Evolutionary conservation across 805 yeast genomes (phyloP), one percentile per base, ranked within the genome.

Genomic region (Nakazawaea laoshanensis): DNA sequence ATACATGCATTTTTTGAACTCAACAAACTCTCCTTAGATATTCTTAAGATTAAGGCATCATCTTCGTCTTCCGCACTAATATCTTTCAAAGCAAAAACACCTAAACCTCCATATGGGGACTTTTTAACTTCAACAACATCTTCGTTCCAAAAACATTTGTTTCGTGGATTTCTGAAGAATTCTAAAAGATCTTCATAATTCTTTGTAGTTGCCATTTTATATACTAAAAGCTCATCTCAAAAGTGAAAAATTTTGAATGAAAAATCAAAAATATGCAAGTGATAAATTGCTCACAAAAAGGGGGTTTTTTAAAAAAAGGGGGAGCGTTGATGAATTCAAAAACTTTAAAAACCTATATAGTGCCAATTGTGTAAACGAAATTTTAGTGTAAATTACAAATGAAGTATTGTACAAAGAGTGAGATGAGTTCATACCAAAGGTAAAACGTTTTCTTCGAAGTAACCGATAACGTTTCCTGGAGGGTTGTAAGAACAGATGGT

Each of bases 401-500:
- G n/a, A n/a, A n/a, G n/a, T n/a, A n/a, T n/a, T n/a, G n/a, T n/a
- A n/a, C n/a, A n/a, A n/a, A n/a, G n/a, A n/a, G n/a, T n/a, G n/a
- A n/a, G n/a, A n/a, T n/a, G n/a, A n/a, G n/a, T 23, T 27, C 12
- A 34, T n/a, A 21, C 36, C 17, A 33, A 32, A 11, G 42, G 42
- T 22, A 37, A 31, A 16, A 41, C 44, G 29, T 41, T 41, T 10
- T 34, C 42, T 18, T 15, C 42, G 14, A 41, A 41, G 12, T 38
- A 27, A 19, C 42, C 42, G 74, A 46, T 63, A 36, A 63, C 55
- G 61, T 86, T 86, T 46, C 95, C 95, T 21, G 87, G 76, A 21
- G 87, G 78, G 49, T 70, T 63, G 55, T 87, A 86, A 33, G 78
- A 74, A 55, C 95, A 86, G 41, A 82, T 70, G 36, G 80, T 63